These are phyloP conservation scores for Laburnicola sp. DNA, from an alignment of 2,329 filamentous ascomycete species.

Conservation along the genomic window DNA sequence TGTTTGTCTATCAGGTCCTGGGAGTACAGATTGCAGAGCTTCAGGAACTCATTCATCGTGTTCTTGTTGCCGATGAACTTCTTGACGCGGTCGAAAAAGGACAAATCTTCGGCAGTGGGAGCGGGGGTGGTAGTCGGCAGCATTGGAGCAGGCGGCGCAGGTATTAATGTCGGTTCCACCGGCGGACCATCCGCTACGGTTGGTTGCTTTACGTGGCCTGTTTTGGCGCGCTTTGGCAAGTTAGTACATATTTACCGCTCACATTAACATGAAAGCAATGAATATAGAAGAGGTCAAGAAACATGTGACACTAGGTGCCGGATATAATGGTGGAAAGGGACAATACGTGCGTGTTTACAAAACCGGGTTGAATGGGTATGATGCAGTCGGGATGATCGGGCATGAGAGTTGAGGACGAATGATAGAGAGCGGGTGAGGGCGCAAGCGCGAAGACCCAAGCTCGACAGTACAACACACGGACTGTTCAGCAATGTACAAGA, in stretches of 20 bases:
- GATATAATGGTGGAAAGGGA: no score
- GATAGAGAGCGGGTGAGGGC: no score
- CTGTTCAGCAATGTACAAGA: background rate
- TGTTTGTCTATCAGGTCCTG: constrained; percentile 89
- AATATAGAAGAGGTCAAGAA: background rate
- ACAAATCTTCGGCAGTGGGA: constrained; percentile 82
- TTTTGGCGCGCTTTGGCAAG: constrained; percentile 67
- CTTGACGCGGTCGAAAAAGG: constrained; percentile 95
- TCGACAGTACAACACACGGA: background rate
- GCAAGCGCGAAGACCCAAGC: background rate
- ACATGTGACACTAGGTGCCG: no score
- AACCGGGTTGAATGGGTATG: no score
- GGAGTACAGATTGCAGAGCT: constrained; percentile 93
- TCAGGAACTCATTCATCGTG: constrained; percentile 92
- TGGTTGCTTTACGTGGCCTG: constrained; percentile 63
- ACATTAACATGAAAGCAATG: background rate
- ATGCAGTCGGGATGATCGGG: no score
- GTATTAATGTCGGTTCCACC: constrained; percentile 85
- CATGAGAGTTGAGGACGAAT: no score
- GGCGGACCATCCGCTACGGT: constrained; percentile 60
- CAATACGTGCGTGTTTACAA: no score
- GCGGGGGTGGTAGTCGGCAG: constrained; percentile 72
- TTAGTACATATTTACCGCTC: constrained; percentile 17
- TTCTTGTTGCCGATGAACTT: constrained; percentile 93
- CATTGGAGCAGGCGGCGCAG: constrained; percentile 83